Conservation (phyloP, 345 rosid species). For the Eucalyptus dawsonii region DNA sequence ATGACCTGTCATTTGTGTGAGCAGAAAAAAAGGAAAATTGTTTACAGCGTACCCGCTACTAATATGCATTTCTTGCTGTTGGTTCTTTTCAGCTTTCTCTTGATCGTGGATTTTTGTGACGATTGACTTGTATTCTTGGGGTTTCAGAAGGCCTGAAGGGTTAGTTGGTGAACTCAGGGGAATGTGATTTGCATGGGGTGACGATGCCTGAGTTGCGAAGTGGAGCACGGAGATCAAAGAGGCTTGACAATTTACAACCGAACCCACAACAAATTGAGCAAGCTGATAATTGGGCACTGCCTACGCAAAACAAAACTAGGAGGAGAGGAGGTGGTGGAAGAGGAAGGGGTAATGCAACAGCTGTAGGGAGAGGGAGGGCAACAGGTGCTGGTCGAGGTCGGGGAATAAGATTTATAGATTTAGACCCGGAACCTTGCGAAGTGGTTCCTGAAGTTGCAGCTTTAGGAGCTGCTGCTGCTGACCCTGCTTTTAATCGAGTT, state of each 20-base stretch:
- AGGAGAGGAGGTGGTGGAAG: slow-evolving; percentile 74
- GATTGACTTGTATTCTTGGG: background rate
- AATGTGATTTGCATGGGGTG: slow-evolving; percentile 82
- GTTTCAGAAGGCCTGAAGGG: slow-evolving; percentile 12
- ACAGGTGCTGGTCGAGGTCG: slow-evolving; percentile 82
- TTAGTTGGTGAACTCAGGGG: slow-evolving; percentile 13
- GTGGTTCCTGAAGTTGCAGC: slow-evolving; percentile 52
- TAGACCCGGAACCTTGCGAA: slow-evolving; percentile 80
- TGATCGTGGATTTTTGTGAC: background rate
- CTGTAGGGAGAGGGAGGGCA: slow-evolving; percentile 74
- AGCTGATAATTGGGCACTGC: slow-evolving; percentile 55
- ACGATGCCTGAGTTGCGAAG: slow-evolving; percentile 98
- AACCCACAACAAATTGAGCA: slow-evolving; percentile 54
- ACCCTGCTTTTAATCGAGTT: slow-evolving; percentile 51
- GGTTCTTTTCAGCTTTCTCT: background rate
- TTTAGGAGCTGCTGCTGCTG: slow-evolving; percentile 51
- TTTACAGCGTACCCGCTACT: background rate
- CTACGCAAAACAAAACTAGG: slow-evolving; percentile 68
- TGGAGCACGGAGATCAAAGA: slow-evolving; percentile 92
- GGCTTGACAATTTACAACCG: slow-evolving; percentile 77
- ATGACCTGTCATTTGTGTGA: background rate
- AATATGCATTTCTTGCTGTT: background rate
- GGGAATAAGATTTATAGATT: slow-evolving; percentile 74
- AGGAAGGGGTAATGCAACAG: slow-evolving; percentile 87
- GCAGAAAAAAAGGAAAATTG: background rate